Evolutionary conservation across 2,329 filamentous ascomycete genomes (phyloP).

Genomic region (Fusarium sp.): DNA sequence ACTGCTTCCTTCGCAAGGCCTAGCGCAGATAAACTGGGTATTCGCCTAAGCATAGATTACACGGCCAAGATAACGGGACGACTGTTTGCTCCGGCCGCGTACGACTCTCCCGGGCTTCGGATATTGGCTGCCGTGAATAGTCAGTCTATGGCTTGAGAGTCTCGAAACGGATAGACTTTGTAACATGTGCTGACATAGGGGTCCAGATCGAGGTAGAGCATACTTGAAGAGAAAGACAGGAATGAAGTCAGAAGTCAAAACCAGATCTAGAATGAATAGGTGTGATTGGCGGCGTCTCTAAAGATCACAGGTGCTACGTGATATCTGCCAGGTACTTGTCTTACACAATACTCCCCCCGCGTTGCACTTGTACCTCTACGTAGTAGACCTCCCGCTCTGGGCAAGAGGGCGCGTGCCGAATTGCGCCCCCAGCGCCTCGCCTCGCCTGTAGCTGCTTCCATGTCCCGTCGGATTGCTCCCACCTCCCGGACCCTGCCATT

Average conservation of each 20-base stretch:
- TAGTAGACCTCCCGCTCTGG: constrained; percentile 20
- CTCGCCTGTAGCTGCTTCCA: too few species aligned
- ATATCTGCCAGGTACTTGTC: neutral
- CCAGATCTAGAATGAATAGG: too few species aligned
- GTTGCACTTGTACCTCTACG: constrained; percentile 4
- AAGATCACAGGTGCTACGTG: too few species aligned
- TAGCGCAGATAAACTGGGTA: constrained; percentile 14
- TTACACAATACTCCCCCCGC: constrained; percentile 1
- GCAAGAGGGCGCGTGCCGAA: constrained; percentile 35
- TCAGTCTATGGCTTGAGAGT: neutral
- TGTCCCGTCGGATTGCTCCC: constrained; percentile 4
- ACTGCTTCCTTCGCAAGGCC: constrained; percentile 18
- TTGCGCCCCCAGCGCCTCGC: too few species aligned
- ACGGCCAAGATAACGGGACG: constrained; percentile 23
- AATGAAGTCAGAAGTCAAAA: constrained; percentile 1
- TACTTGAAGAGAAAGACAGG: neutral
- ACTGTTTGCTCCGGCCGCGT: neutral
- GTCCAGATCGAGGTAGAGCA: neutral
- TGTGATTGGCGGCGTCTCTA: too few species aligned
- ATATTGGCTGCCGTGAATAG: constrained; percentile 20
- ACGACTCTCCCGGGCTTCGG: constrained; percentile 8
- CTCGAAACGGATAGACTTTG: constrained; percentile 17
- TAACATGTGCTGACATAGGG: neutral
- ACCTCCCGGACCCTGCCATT: constrained; percentile 19
- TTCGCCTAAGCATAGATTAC: constrained; percentile 21